Evolutionary conservation across 768 basidiomycete species (phyloP).

Genomic region (Tylopilus subfusipes): DNA sequence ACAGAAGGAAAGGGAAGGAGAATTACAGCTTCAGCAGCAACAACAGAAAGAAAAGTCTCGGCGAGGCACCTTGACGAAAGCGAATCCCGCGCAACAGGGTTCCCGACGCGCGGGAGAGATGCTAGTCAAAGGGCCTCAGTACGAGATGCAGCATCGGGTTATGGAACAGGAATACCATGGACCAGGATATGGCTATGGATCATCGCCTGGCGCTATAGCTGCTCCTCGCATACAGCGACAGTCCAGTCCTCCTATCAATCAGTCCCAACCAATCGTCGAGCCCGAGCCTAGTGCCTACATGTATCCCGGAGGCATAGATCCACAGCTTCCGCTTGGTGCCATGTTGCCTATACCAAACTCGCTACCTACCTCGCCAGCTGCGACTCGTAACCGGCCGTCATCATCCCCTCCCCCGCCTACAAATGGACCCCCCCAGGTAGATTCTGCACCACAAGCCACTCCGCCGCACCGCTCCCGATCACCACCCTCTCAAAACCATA

Average conservation of each 20-base stretch:
- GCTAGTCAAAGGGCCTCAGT: conserved; percentile 84
- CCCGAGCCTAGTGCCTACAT: conserved; percentile 28
- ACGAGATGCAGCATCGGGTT: conserved; percentile 90
- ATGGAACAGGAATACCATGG: conserved; percentile 85
- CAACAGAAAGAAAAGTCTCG: conserved; percentile 40
- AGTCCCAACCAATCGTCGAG: conserved; percentile 28
- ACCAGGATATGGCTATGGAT: conserved; percentile 25
- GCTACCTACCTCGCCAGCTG: conserved; percentile 23
- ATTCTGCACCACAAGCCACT: conserved; percentile 26
- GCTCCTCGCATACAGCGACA: conserved; percentile 24
- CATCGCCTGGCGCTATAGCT: conserved; percentile 21
- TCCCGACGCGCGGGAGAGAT: conserved; percentile 74
- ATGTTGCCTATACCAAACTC: conserved; percentile 40
- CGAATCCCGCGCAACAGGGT: conserved; percentile 43
- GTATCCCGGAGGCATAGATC: conserved; percentile 29
- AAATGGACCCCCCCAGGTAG: conserved; percentile 16
- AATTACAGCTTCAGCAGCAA: conserved; percentile 34
- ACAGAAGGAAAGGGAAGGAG: conserved; percentile 34
- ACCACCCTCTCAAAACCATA: conserved; percentile 44
- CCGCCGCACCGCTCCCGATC: conserved; percentile 48
- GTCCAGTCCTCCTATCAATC: conserved; percentile 26
- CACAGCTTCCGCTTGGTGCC: conserved; percentile 55
- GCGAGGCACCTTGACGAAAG: conserved; percentile 65
- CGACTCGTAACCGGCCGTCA: conserved; percentile 22
- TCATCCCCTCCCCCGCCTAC: conserved; percentile 36